Percentiles rank a stretch among this genome's conserved stretches.
These are phyloP conservation scores for Aspergillus taichungensis DNA, from an alignment of 495 filamentous ascomycete genomes.

Conservation along the genomic window DNA sequence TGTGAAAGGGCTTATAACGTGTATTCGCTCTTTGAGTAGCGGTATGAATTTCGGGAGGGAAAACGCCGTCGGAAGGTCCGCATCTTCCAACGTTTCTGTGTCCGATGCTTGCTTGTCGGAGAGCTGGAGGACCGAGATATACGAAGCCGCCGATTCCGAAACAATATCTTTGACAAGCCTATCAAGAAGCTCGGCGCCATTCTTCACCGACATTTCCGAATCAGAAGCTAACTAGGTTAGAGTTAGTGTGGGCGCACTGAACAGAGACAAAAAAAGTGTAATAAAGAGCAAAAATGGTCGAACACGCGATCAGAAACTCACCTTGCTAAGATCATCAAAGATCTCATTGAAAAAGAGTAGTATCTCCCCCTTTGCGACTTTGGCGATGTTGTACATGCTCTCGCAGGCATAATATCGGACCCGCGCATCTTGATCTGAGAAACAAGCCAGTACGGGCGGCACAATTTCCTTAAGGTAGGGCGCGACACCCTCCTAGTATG, in stretches of 20 bases:
- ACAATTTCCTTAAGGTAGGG: slow-evolving; percentile 88
- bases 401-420: slow-evolving; percentile 99
- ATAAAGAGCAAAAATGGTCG: background rate
- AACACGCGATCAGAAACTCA: slow-evolving; percentile 27
- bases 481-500: slow-evolving; percentile 68
- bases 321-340: slow-evolving; percentile 95
- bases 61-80: slow-evolving; percentile 75
- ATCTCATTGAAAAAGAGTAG: slow-evolving; percentile 95
- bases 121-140: slow-evolving; percentile 75
- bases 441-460: slow-evolving; percentile 96
- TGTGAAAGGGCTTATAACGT: slow-evolving; percentile 89
- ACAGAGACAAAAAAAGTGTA: background rate
- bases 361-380: slow-evolving; percentile 97
- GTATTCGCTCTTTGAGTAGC: slow-evolving; percentile 83
- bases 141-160: slow-evolving; percentile 89
- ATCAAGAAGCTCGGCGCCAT: slow-evolving; percentile 93
- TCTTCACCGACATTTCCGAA: slow-evolving; percentile 94
- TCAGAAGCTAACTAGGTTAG: slow-evolving; percentile 75
- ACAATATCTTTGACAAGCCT: slow-evolving; percentile 97
- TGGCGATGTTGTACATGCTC: slow-evolving; percentile 99
- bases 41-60: slow-evolving; percentile 89
- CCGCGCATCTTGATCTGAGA: slow-evolving; percentile 94
- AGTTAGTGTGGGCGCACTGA: too few species aligned
- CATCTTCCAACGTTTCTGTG: slow-evolving; percentile 37
- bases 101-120: slow-evolving; percentile 37